Percentiles rank a stretch among this genome's conserved stretches.
These are phyloP conservation scores for Candida pseudocylindracea DNA, from an alignment of 1,139 yeast genomes.

Conservation along the genomic window DNA sequence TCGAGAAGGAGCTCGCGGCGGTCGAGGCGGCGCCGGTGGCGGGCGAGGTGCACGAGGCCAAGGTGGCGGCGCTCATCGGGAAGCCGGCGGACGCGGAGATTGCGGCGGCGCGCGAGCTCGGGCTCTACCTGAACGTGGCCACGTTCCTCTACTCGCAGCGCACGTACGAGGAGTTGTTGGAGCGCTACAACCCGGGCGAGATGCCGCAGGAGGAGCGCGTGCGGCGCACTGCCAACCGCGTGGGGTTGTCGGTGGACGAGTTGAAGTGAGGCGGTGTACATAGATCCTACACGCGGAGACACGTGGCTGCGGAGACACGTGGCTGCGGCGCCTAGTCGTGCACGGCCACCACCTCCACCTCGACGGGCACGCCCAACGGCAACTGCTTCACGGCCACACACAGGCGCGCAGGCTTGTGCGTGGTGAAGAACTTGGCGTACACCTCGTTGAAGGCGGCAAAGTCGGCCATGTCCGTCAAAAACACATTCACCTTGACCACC, in stretches of 20 bases:
- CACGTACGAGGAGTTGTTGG: slow-evolving; percentile 54
- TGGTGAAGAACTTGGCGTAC: slow-evolving; percentile 57
- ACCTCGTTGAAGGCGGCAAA: slow-evolving; percentile 69
- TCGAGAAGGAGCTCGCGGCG: slow-evolving; percentile 6
- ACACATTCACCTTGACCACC: slow-evolving; percentile 70
- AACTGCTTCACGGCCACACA: slow-evolving; percentile 80
- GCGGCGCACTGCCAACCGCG: slow-evolving; percentile 59
- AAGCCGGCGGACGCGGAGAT: slow-evolving; percentile 6
- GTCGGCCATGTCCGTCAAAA: slow-evolving; percentile 60
- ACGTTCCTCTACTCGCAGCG: slow-evolving; percentile 51
- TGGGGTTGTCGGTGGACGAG: slow-evolving; percentile 27
- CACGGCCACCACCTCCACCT: slow-evolving; percentile 62
- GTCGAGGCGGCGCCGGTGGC: slow-evolving; percentile 1
- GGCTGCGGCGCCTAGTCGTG: slow-evolving; percentile 15
- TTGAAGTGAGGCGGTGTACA: too few species aligned
- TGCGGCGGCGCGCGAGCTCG: slow-evolving; percentile 18
- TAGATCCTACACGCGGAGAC: too few species aligned
- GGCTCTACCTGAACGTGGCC: slow-evolving; percentile 7
- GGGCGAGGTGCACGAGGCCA: neutral
- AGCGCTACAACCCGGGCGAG: slow-evolving; percentile 71
- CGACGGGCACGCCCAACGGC: slow-evolving; percentile 64
- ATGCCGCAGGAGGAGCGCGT: slow-evolving; percentile 65
- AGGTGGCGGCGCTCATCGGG: slow-evolving; percentile 9
- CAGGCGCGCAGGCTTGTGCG: slow-evolving; percentile 86
- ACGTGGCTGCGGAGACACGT: too few species aligned